Base-by-base conservation (phyloP, 208 protist genomes). In the Acanthamoeba divionensis region DNA sequence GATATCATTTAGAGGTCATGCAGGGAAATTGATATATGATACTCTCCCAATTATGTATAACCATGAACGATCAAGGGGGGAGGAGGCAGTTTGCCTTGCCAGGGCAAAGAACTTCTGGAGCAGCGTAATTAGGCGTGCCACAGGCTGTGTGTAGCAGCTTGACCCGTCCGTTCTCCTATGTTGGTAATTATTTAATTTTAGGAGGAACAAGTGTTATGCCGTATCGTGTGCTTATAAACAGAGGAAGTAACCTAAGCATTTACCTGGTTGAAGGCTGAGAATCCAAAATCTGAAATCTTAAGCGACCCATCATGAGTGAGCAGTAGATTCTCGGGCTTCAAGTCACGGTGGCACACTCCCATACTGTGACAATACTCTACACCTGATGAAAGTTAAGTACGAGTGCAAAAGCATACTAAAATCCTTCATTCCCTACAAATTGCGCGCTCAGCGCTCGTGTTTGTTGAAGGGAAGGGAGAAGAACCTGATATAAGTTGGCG, bases 101-200 rank as follows among this genome's bases (percentile, higher is more conserved):
- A 44, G 63, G n/a, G n/a, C n/a, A 57, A 12, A 96, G 50, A 47
- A 97, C 94, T 69, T 99, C 98, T 12, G 97, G 97, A 15, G 98
- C 98, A 29, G 98, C 97, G 93, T 98, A 99, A 93, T 98, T 98
- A 44, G 98, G 97, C 36, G 97, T 98, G 7, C 97, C 97, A 92
- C 97, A 98, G 31, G 95, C 94, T 24, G 96, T 97, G 57, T 90
- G 92, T 63, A 96, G 95, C 66, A 94, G 71, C 50, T 93, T 93
- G 45, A 38, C 54, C 33, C 55, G 7, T 31, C 38, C 36, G 41
- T 12, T 65, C 13, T 13, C 57, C 57, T 65, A 4, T 29, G 10
- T n/a, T n/a, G n/a, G n/a, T n/a, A n/a, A n/a, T n/a, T 88, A n/a
- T 44, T n/a, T n/a, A n/a, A 82, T 9, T 48, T 65, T 63, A 8